phyloP scores from a whole-genome alignment of 208 protist species.

The Leishmania martiniquensis region DNA sequence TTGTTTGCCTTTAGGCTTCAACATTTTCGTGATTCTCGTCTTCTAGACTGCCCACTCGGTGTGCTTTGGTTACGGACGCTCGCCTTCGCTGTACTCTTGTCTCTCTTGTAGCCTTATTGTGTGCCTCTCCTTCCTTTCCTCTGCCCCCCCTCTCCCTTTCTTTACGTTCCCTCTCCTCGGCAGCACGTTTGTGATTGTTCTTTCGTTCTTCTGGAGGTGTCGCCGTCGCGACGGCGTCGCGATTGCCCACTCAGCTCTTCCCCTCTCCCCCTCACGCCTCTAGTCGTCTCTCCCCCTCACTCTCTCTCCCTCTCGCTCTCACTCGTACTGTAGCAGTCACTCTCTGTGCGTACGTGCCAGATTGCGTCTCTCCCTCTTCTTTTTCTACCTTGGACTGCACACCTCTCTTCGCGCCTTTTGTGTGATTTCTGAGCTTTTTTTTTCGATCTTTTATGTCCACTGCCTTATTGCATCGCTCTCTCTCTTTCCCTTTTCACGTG shows the following conservation, averaged over 20 bases:
- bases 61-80: neutral
- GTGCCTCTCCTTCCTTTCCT: neutral
- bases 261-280: neutral
- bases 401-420: no score
- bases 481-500: no score
- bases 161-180: neutral
- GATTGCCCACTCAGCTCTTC: neutral
- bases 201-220: neutral
- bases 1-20: neutral
- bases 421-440: no score
- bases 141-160: neutral
- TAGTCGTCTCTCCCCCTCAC: neutral
- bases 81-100: neutral
- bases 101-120: no score
- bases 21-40: neutral
- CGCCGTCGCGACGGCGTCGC: neutral
- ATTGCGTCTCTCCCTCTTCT: neutral
- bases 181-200: neutral
- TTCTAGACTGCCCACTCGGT: neutral
- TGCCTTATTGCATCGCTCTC: slow-evolving; percentile 2
- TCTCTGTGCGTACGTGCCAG: no score
- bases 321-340: no score
- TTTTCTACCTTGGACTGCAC: neutral
- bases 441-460: no score
- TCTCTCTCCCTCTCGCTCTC: neutral